phyloP scores from a whole-genome alignment of 129 eudicot species.

The Tagetes patula region DNA sequence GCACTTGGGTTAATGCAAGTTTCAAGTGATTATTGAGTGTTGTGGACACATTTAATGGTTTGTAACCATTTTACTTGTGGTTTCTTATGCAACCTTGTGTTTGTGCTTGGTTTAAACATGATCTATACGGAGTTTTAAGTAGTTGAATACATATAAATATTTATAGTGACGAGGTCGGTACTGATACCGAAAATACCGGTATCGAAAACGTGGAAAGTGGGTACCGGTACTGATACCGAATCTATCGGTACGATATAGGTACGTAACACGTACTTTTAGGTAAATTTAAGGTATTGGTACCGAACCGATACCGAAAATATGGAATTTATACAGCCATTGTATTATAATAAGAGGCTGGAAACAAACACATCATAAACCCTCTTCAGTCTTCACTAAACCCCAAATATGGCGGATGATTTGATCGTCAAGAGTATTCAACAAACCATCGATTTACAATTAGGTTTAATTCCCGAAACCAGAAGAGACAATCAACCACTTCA shows the following conservation, averaged over 20 bases:
- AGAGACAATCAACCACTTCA: not conserved
- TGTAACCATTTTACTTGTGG: conserved; percentile 10
- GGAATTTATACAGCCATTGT: too few relatives aligned
- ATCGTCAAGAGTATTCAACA: conserved; percentile 18
- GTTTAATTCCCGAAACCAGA: conserved; percentile 5
- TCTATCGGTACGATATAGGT: too few relatives aligned
- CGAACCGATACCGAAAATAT: too few relatives aligned
- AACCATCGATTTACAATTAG: conserved; percentile 23
- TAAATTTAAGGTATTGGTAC: too few relatives aligned
- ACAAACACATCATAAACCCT: conserved; percentile 14
- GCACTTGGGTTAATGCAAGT: not conserved
- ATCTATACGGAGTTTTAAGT: not conserved
- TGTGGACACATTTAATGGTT: not conserved
- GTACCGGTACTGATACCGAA: too few relatives aligned
- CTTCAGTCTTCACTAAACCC: conserved; percentile 27
- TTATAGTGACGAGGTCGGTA: too few relatives aligned
- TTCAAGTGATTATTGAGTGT: not conserved
- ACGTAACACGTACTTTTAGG: too few relatives aligned
- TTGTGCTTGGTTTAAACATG: not conserved
- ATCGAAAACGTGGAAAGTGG: too few relatives aligned
- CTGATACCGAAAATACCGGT: too few relatives aligned
- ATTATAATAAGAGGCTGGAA: not conserved
- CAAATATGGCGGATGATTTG: conserved; percentile 32
- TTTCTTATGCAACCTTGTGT: conserved; percentile 1
- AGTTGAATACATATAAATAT: not conserved